phyloP scores from a whole-genome alignment of 2,329 filamentous ascomycete species.

The Tothia fuscella region DNA sequence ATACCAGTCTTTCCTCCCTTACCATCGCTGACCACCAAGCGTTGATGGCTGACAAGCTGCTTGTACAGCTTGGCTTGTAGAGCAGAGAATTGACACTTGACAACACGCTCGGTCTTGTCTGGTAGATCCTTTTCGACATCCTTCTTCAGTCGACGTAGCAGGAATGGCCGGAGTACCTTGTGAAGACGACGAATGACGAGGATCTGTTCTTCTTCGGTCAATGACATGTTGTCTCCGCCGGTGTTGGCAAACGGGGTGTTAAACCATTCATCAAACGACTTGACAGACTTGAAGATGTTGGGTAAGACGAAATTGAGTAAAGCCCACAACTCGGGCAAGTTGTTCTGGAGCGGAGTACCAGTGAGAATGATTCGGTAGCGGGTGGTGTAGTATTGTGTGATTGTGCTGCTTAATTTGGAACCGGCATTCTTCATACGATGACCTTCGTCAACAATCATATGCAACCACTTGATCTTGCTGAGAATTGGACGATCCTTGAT shows the following conservation, averaged over 20 bases:
- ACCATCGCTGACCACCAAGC: constrained; percentile 84
- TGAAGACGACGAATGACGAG: constrained; percentile 96
- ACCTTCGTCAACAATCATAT: constrained; percentile 99
- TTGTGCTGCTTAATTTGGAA: constrained; percentile 89
- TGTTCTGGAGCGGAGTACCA: constrained; percentile 94
- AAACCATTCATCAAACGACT: constrained; percentile 99
- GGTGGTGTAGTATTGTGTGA: constrained; percentile 89
- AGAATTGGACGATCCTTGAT: constrained; percentile 95
- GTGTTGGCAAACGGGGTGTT: constrained; percentile 99
- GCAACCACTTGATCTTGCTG: constrained; percentile 98
- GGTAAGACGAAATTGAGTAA: constrained; percentile 97
- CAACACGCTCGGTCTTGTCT: constrained; percentile 97
- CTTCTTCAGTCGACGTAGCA: constrained; percentile 96
- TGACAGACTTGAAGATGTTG: constrained; percentile 98
- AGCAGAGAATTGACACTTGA: constrained; percentile 97
- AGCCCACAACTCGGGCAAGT: constrained; percentile 89
- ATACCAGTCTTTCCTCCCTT: constrained; percentile 91
- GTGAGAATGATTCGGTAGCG: constrained; percentile 94
- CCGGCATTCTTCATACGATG: constrained; percentile 99
- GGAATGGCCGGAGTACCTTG: constrained; percentile 93
- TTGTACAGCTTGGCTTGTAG: constrained; percentile 91
- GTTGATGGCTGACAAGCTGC: constrained; percentile 93
- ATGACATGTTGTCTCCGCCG: constrained; percentile 94
- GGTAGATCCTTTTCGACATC: constrained; percentile 98
- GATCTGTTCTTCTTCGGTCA: constrained; percentile 98